These are phyloP conservation scores for Russula earlei DNA, from an alignment of 768 basidiomycete genomes.

Conservation along the genomic window DNA sequence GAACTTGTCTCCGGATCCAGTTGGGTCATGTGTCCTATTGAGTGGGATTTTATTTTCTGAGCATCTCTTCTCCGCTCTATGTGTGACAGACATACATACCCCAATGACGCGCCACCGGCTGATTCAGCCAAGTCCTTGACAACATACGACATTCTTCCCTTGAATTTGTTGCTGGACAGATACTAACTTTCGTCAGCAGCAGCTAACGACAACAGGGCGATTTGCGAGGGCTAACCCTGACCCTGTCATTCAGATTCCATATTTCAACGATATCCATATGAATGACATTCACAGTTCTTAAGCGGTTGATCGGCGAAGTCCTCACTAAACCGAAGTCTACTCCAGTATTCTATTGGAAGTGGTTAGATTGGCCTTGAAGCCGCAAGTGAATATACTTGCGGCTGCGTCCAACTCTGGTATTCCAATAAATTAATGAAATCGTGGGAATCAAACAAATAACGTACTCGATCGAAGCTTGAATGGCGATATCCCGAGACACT, in stretches of 20 bases:
- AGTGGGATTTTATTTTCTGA: background rate
- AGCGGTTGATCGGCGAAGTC: constrained; percentile 40
- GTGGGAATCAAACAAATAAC: background rate
- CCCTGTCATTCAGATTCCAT: background rate
- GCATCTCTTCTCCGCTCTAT: background rate
- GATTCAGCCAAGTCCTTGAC: background rate
- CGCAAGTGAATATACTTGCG: background rate
- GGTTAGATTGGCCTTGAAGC: background rate
- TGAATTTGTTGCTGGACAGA: background rate
- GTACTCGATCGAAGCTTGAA: too few relatives aligned
- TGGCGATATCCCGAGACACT: too few relatives aligned
- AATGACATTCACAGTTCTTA: constrained; percentile 41
- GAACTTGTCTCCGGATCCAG: background rate
- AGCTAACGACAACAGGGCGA: background rate
- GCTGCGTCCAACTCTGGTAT: background rate
- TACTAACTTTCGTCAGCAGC: background rate
- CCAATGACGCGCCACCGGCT: background rate
- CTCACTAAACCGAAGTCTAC: background rate
- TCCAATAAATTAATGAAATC: background rate
- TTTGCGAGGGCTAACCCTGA: background rate
- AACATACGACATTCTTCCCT: background rate
- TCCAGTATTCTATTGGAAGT: background rate
- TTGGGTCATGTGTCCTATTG: background rate
- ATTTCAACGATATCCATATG: background rate
- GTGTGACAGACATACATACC: background rate